Evolutionary conservation across 768 basidiomycete genomes (phyloP), one percentile per base, ranked within the genome.

Genomic region (Pleurotus giganteus): DNA sequence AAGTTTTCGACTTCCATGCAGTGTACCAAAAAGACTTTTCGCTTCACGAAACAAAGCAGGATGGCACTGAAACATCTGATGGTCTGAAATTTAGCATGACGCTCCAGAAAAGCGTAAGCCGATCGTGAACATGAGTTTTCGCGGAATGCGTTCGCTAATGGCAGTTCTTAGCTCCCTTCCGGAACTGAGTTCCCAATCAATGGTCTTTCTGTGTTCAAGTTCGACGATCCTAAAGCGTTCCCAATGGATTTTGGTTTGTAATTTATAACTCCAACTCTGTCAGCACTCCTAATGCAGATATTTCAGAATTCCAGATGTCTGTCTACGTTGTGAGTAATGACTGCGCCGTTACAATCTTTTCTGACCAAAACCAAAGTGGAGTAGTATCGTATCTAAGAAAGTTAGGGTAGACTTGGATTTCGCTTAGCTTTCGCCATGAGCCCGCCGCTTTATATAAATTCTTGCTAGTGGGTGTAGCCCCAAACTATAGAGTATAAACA

Each of bases 221-320:
- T 41, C 17, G n/a, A 41, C n/a, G 39, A 41, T 41, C 5, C 6
- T 19, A 21, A 7, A 23, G 15, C 26, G 37, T 41, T 55, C 7
- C 31, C 45, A 12, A 32, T 58, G 55, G 55, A 52, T 28, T 24
- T 45, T 23, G 44, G 32, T 51, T 29, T 17, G 24, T 19, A 19
- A 41, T 50, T 39, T n/a, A 50, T 32, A 36, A 15, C 23, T 23
- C 4, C 12, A 27, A 58, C 54, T 43, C 53, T 49, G 12, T 15
- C 11, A 54, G 47, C 57, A 58, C 53, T 21, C 42, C 37, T 1
- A 19, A 21, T 12, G 17, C 31, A 53, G 6, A 28, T 11, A 41
- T 24, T 34, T 13, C 31, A 32, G 31, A 37, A 34, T 31, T 56
- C 52, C 37, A 19, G 2, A 13, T 17, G 24, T 21, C 8, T 24